phyloP scores from a whole-genome alignment of 768 basidiomycete genomes.

The Rhizopogon vinicolor region DNA sequence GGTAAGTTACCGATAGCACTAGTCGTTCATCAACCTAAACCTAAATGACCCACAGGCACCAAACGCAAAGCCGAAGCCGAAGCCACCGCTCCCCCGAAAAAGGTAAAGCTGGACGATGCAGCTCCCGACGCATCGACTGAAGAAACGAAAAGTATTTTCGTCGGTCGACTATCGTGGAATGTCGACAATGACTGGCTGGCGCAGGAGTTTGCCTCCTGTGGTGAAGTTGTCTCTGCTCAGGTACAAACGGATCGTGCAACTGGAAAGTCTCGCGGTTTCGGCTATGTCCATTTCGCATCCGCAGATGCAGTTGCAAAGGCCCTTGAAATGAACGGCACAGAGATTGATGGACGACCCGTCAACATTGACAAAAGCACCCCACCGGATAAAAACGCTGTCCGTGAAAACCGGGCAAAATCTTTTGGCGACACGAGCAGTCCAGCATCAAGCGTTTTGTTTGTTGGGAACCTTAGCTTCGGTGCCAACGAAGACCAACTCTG shows the following conservation, averaged over 20 bases:
- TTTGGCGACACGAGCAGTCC: slow-evolving; percentile 70
- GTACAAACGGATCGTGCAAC: slow-evolving; percentile 82
- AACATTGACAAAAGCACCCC: slow-evolving; percentile 80
- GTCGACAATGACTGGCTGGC: slow-evolving; percentile 95
- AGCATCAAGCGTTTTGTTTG: slow-evolving; percentile 77
- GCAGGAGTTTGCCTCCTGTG: slow-evolving; percentile 84
- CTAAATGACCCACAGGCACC: slow-evolving; percentile 24
- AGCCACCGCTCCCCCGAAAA: slow-evolving; percentile 63
- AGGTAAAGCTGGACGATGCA: slow-evolving; percentile 65
- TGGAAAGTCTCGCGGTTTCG: slow-evolving; percentile 82
- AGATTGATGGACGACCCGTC: slow-evolving; percentile 88
- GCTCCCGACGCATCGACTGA: slow-evolving; percentile 29
- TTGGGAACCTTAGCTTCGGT: slow-evolving; percentile 84
- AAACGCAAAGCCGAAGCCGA: slow-evolving; percentile 83
- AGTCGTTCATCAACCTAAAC: slow-evolving; percentile 2
- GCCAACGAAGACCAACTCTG: slow-evolving; percentile 82
- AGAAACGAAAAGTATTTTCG: slow-evolving; percentile 74
- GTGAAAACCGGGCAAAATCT: slow-evolving; percentile 67
- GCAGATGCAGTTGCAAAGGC: slow-evolving; percentile 76
- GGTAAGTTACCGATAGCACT: slow-evolving; percentile 25
- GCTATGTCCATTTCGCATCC: slow-evolving; percentile 75
- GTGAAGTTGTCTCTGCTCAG: slow-evolving; percentile 85
- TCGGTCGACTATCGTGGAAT: slow-evolving; percentile 93
- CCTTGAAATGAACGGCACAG: slow-evolving; percentile 72
- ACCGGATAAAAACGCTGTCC: slow-evolving; percentile 46